A percentile compares a stretch with the other conserved stretches of the same genome.
Conservation (phyloP, 352 stramenopile genomes). For the Phytophthora tentaculata region DNA sequence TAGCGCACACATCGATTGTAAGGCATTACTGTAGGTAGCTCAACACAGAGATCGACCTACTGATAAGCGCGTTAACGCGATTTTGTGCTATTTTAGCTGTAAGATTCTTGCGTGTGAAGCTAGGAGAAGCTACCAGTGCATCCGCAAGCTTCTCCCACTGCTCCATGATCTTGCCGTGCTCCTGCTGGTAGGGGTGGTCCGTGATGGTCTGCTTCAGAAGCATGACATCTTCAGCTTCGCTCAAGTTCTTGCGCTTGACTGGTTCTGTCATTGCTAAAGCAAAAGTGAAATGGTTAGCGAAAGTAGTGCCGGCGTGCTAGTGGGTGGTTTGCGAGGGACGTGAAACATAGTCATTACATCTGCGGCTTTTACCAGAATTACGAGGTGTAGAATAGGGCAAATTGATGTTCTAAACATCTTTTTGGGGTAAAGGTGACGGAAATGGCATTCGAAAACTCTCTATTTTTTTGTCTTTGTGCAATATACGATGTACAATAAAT, state of each 20-base stretch:
- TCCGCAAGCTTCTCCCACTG: constrained; percentile 6
- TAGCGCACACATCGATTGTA: neutral
- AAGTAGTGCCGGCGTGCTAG: neutral
- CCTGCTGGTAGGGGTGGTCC: constrained; percentile 6
- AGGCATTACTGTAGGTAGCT: neutral
- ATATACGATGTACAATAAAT: too few relatives aligned
- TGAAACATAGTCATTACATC: neutral
- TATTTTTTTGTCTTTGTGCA: too few relatives aligned
- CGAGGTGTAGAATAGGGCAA: neutral
- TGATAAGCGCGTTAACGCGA: constrained; percentile 1
- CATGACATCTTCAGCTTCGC: constrained; percentile 9
- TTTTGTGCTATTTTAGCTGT: constrained; percentile 7
- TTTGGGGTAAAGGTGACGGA: neutral
- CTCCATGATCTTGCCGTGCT: constrained; percentile 8
- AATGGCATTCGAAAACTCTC: neutral
- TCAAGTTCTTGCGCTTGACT: constrained; percentile 15
- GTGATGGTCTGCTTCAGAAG: constrained; percentile 13
- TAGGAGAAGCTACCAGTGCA: neutral
- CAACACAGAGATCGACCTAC: neutral
- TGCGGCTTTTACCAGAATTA: constrained; percentile 4
- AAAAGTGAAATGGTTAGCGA: neutral
- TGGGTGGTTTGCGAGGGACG: neutral
- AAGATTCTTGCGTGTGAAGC: constrained; percentile 5
- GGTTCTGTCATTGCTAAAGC: constrained; percentile 8
- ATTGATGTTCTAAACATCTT: constrained; percentile 4